A percentile compares a stretch with the other conserved stretches of the same genome.
phyloP scores from a whole-genome alignment of 75 land plant genomes.

The Pinus taeda region DNA sequence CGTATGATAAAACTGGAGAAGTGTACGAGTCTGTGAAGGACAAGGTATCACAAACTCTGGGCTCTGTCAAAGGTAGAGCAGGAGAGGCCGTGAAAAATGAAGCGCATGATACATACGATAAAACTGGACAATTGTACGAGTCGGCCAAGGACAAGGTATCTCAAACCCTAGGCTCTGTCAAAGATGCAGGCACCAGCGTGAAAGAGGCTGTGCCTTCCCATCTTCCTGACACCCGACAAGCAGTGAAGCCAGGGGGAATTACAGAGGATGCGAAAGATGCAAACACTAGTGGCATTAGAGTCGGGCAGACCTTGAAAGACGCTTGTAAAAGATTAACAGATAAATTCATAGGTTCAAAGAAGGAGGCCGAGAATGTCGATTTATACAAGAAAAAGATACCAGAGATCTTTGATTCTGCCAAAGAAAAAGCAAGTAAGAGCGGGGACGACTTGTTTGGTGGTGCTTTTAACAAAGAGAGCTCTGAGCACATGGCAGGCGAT shows the following conservation, averaged over 20 bases:
- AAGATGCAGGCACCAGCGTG: background rate
- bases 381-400: background rate
- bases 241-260: background rate
- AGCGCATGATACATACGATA: background rate
- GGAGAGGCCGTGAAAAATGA: background rate
- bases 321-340: background rate
- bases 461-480: too few species aligned
- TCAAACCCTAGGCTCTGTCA: background rate
- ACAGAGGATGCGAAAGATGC: background rate
- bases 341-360: background rate
- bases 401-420: background rate
- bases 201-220: background rate
- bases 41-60: background rate
- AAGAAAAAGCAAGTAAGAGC: background rate
- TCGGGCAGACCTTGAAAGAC: background rate
- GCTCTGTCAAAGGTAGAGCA: background rate
- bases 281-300: background rate
- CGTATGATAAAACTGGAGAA: background rate
- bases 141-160: background rate
- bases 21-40: background rate
- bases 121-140: background rate
- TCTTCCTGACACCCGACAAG: background rate
- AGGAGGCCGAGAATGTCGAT: background rate
- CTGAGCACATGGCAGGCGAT: too few species aligned
- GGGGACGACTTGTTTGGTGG: too few species aligned